phyloP scores from a whole-genome alignment of 139 green algal genomes.

The Closterium sp. region DNA sequence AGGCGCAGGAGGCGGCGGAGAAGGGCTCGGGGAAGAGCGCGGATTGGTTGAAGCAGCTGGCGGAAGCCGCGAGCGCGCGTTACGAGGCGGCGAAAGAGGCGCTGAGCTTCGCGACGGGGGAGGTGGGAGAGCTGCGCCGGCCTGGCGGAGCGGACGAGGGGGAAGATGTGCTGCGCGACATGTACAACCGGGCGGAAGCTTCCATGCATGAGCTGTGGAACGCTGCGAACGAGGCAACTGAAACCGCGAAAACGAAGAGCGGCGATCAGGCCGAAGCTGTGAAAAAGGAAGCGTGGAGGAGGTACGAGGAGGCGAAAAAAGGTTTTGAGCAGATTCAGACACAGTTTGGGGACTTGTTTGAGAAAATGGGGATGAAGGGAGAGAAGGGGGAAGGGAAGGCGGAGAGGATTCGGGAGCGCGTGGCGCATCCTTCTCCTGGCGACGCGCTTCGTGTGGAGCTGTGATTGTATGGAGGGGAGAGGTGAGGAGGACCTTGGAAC shows the following conservation, averaged over 20 bases:
- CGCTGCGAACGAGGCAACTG: background rate
- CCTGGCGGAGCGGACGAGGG: background rate
- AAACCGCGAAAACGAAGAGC: background rate
- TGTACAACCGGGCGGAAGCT: background rate
- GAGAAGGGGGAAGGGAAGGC: background rate
- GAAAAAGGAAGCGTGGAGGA: background rate
- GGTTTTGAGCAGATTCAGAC: background rate
- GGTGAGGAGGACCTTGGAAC: background rate
- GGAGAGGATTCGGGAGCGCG: background rate
- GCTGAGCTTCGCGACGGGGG: background rate
- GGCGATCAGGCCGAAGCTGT: background rate
- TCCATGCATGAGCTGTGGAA: background rate
- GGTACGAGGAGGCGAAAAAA: background rate
- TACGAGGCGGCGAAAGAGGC: background rate
- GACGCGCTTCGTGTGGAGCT: background rate
- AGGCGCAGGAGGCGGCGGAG: background rate
- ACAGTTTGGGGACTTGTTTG: background rate
- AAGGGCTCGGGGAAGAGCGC: background rate
- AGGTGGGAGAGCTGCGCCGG: background rate
- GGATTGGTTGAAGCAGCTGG: background rate
- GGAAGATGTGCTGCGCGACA: background rate
- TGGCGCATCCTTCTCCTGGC: background rate
- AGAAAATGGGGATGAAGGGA: background rate
- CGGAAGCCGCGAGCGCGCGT: background rate
- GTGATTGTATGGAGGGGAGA: background rate